phyloP scores from a whole-genome alignment of 2,329 filamentous ascomycete species.

The Cercospora zeina region DNA sequence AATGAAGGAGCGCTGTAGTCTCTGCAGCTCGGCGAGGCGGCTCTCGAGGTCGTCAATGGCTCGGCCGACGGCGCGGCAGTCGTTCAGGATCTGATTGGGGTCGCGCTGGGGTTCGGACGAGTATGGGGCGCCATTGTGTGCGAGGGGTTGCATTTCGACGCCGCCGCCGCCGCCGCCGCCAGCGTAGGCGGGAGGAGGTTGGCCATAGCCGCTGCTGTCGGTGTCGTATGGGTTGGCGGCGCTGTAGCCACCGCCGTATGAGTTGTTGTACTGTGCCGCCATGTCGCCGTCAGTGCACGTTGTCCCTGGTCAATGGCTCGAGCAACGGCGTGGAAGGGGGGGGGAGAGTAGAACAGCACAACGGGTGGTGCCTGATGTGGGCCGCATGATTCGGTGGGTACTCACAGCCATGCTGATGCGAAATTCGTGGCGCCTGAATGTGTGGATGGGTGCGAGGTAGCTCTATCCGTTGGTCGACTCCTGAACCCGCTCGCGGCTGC shows the following conservation, averaged over 20 bases:
- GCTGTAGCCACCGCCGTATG: slow-evolving; percentile 48
- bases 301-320: slow-evolving; percentile 8
- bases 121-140: slow-evolving; percentile 32
- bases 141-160: slow-evolving; percentile 71
- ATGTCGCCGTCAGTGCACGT: slow-evolving; percentile 12
- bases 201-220: slow-evolving; percentile 34
- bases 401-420: slow-evolving; percentile 23
- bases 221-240: slow-evolving; percentile 58
- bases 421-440: slow-evolving; percentile 22
- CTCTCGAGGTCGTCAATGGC: slow-evolving; percentile 73
- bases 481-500: slow-evolving; percentile 2
- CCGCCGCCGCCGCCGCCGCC: slow-evolving; percentile 22
- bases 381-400: slow-evolving; percentile 8
- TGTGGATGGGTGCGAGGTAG: not conserved
- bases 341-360: not conserved
- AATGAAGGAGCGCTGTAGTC: slow-evolving; percentile 70
- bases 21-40: slow-evolving; percentile 70
- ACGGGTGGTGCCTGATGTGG: not conserved
- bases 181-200: slow-evolving; percentile 37
- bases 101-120: slow-evolving; percentile 47
- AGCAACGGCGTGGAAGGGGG: not conserved
- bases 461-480: slow-evolving; percentile 8
- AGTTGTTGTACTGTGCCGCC: slow-evolving; percentile 34
- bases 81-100: slow-evolving; percentile 78
- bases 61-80: slow-evolving; percentile 76